phyloP scores from a whole-genome alignment of 345 rosid species.

The Melaleuca quinquenervia region DNA sequence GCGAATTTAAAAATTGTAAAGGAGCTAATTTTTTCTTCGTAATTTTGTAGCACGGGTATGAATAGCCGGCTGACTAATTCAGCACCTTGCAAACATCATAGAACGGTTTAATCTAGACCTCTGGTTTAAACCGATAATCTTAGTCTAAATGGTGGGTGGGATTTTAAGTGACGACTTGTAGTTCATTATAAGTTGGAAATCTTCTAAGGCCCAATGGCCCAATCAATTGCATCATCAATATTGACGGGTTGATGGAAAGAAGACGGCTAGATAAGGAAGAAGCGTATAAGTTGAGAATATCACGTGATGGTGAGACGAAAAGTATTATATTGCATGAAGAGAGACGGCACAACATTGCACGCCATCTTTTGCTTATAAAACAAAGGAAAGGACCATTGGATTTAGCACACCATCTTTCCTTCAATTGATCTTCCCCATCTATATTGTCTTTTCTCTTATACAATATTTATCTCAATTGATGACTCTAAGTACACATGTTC shows the following conservation, averaged over 20 bases:
- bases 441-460: not conserved
- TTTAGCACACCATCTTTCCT: not conserved
- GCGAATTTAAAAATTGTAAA: not conserved
- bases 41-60: rapidly evolving
- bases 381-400: not conserved
- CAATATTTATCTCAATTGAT: not conserved
- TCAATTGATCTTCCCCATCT: not conserved
- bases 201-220: not conserved
- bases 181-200: not conserved
- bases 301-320: not conserved
- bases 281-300: not conserved
- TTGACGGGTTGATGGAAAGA: not conserved
- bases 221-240: not conserved
- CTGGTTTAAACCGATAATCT: not conserved
- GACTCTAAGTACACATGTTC: not conserved
- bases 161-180: not conserved
- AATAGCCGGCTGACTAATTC: not conserved
- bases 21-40: not conserved
- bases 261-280: not conserved
- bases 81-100: not conserved
- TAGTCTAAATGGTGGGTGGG: not conserved
- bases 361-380: not conserved
- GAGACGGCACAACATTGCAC: not conserved
- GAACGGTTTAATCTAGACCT: not conserved
- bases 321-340: not conserved